Conservation (phyloP, 345 rosid genomes). For the Gossypium stocksii region DNA sequence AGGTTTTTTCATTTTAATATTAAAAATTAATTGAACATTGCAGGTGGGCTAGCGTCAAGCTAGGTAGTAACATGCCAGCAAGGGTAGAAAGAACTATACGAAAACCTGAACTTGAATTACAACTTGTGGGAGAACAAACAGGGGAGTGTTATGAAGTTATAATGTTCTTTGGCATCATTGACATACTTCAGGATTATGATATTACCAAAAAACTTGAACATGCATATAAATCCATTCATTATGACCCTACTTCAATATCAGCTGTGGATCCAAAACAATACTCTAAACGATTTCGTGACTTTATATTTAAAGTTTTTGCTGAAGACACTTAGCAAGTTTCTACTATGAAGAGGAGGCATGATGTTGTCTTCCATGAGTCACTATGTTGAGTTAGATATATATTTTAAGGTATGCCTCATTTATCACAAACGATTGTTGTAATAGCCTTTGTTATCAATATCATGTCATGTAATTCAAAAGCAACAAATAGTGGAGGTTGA, state of each 20-base stretch:
- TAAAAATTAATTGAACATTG: not conserved
- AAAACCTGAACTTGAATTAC: conserved; percentile 45
- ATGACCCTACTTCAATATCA: conserved; percentile 78
- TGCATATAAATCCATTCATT: conserved; percentile 77
- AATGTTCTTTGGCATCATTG: conserved; percentile 82
- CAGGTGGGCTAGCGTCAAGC: conserved; percentile 76
- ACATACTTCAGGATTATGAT: conserved; percentile 89
- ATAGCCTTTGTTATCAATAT: not conserved
- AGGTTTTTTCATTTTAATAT: too few species aligned
- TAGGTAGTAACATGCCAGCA: conserved; percentile 80
- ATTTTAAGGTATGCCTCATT: not conserved
- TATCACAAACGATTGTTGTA: not conserved
- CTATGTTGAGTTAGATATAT: not conserved
- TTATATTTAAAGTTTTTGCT: conserved; percentile 57
- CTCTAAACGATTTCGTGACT: conserved; percentile 78
- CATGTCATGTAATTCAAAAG: not conserved
- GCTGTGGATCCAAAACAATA: conserved; percentile 88
- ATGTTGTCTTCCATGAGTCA: not conserved
- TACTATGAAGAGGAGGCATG: not conserved
- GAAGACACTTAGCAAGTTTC: conserved; percentile 38
- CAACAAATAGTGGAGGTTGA: not conserved
- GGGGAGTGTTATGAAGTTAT: conserved; percentile 76
- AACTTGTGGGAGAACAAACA: conserved; percentile 69
- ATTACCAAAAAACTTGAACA: conserved; percentile 92
- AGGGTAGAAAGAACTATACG: conserved; percentile 68